These are phyloP conservation scores for Heimioporus punctisporus DNA, from an alignment of 1,284 basidiomycete species.

Conservation along the genomic window DNA sequence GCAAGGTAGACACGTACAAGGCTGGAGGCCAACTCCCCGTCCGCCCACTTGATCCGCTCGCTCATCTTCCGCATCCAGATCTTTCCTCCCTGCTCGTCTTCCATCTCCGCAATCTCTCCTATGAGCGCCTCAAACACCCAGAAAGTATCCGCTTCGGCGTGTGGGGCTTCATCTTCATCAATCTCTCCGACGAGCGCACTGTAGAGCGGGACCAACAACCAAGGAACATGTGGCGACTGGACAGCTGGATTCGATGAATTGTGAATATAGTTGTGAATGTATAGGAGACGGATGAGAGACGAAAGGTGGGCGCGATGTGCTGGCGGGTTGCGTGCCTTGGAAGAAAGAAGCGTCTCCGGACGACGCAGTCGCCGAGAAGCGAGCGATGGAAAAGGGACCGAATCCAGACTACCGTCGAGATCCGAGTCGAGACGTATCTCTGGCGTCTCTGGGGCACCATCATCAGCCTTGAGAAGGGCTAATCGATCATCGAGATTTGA, in stretches of 20 bases:
- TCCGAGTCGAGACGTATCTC: slow-evolving; percentile 56
- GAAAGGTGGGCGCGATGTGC: slow-evolving; percentile 64
- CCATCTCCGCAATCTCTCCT: slow-evolving; percentile 71
- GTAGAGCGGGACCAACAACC: slow-evolving; percentile 71
- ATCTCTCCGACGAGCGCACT: slow-evolving; percentile 61
- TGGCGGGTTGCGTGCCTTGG: slow-evolving; percentile 45
- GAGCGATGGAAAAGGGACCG: slow-evolving; percentile 12
- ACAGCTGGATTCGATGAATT: slow-evolving; percentile 73
- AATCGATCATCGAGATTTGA: slow-evolving; percentile 56
- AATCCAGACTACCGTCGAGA: slow-evolving; percentile 21
- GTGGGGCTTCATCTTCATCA: slow-evolving; percentile 58
- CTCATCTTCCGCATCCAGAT: slow-evolving; percentile 67
- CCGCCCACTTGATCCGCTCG: slow-evolving; percentile 64
- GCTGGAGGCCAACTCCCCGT: slow-evolving; percentile 59
- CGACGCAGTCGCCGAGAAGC: slow-evolving; percentile 29
- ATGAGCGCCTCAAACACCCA: slow-evolving; percentile 79
- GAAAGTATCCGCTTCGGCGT: slow-evolving; percentile 79
- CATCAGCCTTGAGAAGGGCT: slow-evolving; percentile 41
- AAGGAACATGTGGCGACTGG: slow-evolving; percentile 65
- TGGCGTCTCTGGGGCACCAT: slow-evolving; percentile 39
- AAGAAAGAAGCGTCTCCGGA: slow-evolving; percentile 55
- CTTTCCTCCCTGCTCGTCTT: slow-evolving; percentile 62
- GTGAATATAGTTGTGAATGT: slow-evolving; percentile 69
- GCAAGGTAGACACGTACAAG: slow-evolving; percentile 47
- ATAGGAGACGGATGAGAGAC: slow-evolving; percentile 70